Conservation (phyloP, 2,329 filamentous ascomycete species). For the Aspergillus eucalypticola region DNA sequence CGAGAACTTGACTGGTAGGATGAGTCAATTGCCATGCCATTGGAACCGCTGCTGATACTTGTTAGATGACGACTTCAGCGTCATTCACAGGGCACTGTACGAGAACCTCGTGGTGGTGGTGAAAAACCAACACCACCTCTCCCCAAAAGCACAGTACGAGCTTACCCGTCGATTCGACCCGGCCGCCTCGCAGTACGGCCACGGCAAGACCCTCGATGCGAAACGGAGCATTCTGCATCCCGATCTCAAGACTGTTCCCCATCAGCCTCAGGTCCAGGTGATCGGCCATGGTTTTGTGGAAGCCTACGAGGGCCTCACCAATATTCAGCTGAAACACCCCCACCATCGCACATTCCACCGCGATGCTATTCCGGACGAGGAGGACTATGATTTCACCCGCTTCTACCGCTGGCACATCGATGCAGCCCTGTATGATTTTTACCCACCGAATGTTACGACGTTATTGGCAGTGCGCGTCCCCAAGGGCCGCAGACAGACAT, state of each 20-base stretch:
- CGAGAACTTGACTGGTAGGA: constrained; percentile 63
- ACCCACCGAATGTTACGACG: constrained; percentile 72
- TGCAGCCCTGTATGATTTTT: constrained; percentile 71
- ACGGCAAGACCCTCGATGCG: constrained; percentile 71
- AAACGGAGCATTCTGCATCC: constrained; percentile 70
- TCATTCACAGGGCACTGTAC: constrained; percentile 67
- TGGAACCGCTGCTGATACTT: constrained; percentile 13
- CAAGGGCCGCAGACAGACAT: constrained; percentile 62
- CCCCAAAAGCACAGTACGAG: constrained; percentile 71
- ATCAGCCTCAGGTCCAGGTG: constrained; percentile 77
- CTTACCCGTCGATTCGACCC: constrained; percentile 75
- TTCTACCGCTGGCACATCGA: constrained; percentile 83
- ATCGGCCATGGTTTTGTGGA: constrained; percentile 73
- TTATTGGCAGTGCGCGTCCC: constrained; percentile 74
- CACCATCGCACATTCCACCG: constrained; percentile 78
- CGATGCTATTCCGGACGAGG: constrained; percentile 60
- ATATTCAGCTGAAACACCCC: constrained; percentile 70
- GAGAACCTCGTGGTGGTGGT: constrained; percentile 69
- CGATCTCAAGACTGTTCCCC: constrained; percentile 76
- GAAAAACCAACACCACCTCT: constrained; percentile 64
- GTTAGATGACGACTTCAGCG: constrained; percentile 63
- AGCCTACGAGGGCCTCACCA: constrained; percentile 68
- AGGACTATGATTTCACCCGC: constrained; percentile 59
- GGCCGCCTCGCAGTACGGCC: constrained; percentile 64
- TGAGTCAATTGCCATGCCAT: background rate